These are phyloP conservation scores for Phytophthora tubulina DNA, from an alignment of 352 stramenopile genomes.

Conservation along the genomic window DNA sequence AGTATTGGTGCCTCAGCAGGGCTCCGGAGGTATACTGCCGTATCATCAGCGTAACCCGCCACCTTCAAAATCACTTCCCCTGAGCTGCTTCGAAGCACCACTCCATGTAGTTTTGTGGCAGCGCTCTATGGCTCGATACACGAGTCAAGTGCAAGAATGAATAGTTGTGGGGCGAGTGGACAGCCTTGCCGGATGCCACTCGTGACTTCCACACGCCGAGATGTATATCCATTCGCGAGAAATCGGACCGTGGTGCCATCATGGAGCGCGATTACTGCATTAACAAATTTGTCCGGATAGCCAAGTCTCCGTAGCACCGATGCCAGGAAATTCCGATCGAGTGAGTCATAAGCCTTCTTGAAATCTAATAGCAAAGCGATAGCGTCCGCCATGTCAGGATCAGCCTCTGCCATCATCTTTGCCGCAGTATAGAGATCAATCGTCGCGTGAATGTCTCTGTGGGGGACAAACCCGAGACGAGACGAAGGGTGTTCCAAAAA, in stretches of 20 bases:
- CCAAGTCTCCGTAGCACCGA: not conserved
- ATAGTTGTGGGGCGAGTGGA: slow-evolving; percentile 6
- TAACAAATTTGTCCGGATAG: not conserved
- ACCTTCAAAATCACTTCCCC: not conserved
- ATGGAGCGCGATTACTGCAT: not conserved
- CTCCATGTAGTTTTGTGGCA: not conserved
- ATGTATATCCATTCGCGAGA: not conserved
- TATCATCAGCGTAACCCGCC: slow-evolving; percentile 10
- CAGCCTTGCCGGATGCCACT: slow-evolving; percentile 19
- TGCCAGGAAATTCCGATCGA: not conserved
- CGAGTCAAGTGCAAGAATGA: slow-evolving; percentile 7
- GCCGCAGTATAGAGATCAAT: too few species aligned
- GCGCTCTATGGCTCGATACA: not conserved
- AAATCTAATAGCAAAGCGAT: slow-evolving; percentile 2
- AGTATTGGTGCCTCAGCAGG: too few species aligned
- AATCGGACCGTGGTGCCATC: not conserved
- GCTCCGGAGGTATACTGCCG: not conserved
- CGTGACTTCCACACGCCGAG: not conserved
- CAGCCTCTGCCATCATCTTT: too few species aligned
- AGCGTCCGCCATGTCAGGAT: too few species aligned
- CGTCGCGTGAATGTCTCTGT: too few species aligned
- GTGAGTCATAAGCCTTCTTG: slow-evolving; percentile 17
- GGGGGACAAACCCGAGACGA: too few species aligned
- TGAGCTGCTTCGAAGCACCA: too few species aligned
- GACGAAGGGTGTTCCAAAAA: slow-evolving; percentile 48